Conservation (phyloP, 1,284 basidiomycete species). For the Grifola frondosa region DNA sequence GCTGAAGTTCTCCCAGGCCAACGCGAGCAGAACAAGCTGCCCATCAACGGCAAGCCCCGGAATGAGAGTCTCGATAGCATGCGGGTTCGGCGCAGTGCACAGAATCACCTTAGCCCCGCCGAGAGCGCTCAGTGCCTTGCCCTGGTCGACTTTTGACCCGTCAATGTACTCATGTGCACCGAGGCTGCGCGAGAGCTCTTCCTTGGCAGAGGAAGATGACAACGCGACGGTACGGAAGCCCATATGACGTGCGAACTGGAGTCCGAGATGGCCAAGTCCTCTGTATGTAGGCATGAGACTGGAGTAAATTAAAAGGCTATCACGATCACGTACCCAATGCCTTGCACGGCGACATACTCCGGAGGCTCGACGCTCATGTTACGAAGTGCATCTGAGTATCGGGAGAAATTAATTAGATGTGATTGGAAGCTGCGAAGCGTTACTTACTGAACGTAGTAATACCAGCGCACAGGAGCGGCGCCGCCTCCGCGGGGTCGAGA, state of each 20-base stretch:
- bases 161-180: conserved; percentile 32
- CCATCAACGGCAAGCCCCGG: conserved; percentile 24
- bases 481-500: conserved; percentile 70
- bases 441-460: conserved; percentile 26
- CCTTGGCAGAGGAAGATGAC: conserved; percentile 28
- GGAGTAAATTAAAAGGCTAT: background rate
- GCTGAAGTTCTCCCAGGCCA: conserved; percentile 4
- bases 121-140: conserved; percentile 23
- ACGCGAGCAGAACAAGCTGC: conserved; percentile 23
- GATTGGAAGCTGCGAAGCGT: background rate
- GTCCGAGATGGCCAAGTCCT: conserved; percentile 33
- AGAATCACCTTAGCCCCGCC: conserved; percentile 31
- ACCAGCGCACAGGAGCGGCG: conserved; percentile 79
- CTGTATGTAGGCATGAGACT: conserved; percentile 8
- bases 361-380: conserved; percentile 28
- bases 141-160: conserved; percentile 23
- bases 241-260: conserved; percentile 31
- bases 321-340: conserved; percentile 29
- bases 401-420: background rate
- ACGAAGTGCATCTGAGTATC: conserved; percentile 20
- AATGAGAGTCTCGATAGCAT: conserved; percentile 20
- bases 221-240: conserved; percentile 32
- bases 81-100: conserved; percentile 26
- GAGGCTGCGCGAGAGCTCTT: conserved; percentile 26
- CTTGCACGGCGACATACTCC: conserved; percentile 30